A percentile compares a stretch with the other conserved stretches of the same genome.
phyloP scores from a whole-genome alignment of 2,329 filamentous ascomycete species.

The Fusarium fujikuroi region DNA sequence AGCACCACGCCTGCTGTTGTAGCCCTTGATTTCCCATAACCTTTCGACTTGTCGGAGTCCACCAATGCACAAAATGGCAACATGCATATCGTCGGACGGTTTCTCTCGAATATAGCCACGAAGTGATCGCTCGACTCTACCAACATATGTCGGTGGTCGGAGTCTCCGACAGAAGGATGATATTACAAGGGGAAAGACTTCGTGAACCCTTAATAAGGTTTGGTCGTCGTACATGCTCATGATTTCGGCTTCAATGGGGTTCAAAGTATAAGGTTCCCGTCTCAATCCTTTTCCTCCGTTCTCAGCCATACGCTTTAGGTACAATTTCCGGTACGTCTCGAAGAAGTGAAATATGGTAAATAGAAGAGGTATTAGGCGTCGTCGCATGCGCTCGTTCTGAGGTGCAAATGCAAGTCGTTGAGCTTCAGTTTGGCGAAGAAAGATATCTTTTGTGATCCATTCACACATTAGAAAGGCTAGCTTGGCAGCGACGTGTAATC shows the following conservation, averaged over 20 bases:
- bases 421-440: conserved; percentile 65
- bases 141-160: conserved; percentile 72
- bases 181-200: conserved; percentile 72
- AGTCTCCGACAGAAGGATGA: conserved; percentile 72
- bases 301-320: conserved; percentile 65
- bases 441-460: conserved; percentile 74
- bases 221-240: conserved; percentile 74
- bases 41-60: conserved; percentile 71
- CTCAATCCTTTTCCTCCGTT: conserved; percentile 63
- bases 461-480: conserved; percentile 70
- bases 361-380: conserved; percentile 69
- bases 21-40: conserved; percentile 74
- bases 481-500: conserved; percentile 72
- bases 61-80: conserved; percentile 68
- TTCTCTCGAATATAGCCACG: conserved; percentile 72
- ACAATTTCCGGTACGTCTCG: conserved; percentile 69
- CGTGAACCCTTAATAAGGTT: conserved; percentile 70
- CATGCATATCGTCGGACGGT: conserved; percentile 70
- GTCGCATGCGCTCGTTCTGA: conserved; percentile 71
- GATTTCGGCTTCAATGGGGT: conserved; percentile 70
- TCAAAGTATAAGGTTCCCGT: conserved; percentile 66
- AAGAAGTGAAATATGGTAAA: conserved; percentile 77
- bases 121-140: conserved; percentile 69
- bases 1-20: conserved; percentile 67
- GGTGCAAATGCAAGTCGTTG: conserved; percentile 68